A percentile compares a stretch with the other conserved stretches of the same genome.
phyloP scores from a whole-genome alignment of 192 early-diverging fungal species.

The Dispira parvispora region DNA sequence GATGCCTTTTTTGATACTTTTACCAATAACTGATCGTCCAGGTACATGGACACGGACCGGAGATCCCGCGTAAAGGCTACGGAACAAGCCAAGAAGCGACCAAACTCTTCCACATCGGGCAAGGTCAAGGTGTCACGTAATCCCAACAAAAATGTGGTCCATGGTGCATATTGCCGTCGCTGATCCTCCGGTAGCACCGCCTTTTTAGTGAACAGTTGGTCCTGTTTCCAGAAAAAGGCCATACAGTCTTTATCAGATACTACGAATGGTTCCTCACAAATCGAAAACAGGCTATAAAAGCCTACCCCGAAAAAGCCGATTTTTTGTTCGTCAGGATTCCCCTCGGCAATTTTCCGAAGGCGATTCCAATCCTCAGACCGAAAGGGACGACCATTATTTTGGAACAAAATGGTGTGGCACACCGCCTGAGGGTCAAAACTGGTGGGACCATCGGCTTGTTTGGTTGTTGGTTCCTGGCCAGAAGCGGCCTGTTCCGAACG shows the following conservation, averaged over 20 bases:
- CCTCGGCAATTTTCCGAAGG: slow-evolving; percentile 74
- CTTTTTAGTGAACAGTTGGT: slow-evolving; percentile 70
- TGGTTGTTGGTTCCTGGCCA: slow-evolving; percentile 19
- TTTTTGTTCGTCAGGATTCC: slow-evolving; percentile 74
- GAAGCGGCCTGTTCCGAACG: neutral
- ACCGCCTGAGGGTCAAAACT: slow-evolving; percentile 24
- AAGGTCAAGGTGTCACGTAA: slow-evolving; percentile 59
- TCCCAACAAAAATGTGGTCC: slow-evolving; percentile 64
- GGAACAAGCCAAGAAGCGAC: slow-evolving; percentile 38
- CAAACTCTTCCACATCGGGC: slow-evolving; percentile 37
- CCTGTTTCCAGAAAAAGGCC: slow-evolving; percentile 79
- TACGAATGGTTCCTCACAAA: slow-evolving; percentile 75
- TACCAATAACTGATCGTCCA: slow-evolving; percentile 42
- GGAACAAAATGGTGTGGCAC: slow-evolving; percentile 36
- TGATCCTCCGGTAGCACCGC: slow-evolving; percentile 25
- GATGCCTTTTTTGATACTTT: slow-evolving; percentile 44
- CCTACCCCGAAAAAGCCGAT: slow-evolving; percentile 70
- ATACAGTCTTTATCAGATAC: slow-evolving; percentile 40
- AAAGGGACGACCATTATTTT: slow-evolving; percentile 76
- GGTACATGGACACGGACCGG: slow-evolving; percentile 37
- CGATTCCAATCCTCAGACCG: slow-evolving; percentile 64
- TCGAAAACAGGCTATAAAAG: slow-evolving; percentile 76
- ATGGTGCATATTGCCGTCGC: slow-evolving; percentile 25
- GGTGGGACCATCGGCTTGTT: slow-evolving; percentile 12
- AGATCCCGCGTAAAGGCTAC: slow-evolving; percentile 68